Evolutionary conservation across 2,329 filamentous ascomycete species (phyloP), one percentile per base, ranked within the genome.

Genomic region (Aspergillus sp.): DNA sequence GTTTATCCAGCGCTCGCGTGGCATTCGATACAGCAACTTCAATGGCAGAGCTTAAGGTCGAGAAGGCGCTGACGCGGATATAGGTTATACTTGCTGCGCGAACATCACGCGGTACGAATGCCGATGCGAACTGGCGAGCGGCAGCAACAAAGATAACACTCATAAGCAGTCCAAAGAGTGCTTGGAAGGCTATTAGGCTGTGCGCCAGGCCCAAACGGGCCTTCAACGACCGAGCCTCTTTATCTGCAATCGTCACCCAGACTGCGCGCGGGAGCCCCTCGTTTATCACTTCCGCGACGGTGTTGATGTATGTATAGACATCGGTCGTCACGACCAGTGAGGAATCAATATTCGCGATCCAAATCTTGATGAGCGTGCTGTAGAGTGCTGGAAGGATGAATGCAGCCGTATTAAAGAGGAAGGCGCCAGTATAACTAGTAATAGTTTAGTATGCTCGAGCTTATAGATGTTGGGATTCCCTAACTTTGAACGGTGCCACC

Each of bases 361-460:
- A 90, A 7, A 63, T 32, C 54, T 89, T 89, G 45, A 81, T 81
- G 0, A 90, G 77, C 0, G 87, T 90, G 31, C 71, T 69, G 62
- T 89, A 89, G 0, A 90, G 72, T 0, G 86, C 86, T 1, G 85
- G 87, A 0, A 89, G 78, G 2, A 84, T 65, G 65, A 89, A 88
- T 1, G 85, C 76, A 44, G 67, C 75, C 9, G 84, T 51, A 61
- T 89, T 89, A 73, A 88, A 86, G 13, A 81, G 49, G 0, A 89
- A 71, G 0, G 84, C 81, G 0, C 84, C 84, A 0, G 63, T 55
- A 62, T 86, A 88, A 34, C 73, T 75, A 41, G 14, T 19, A n/a
- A 50, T 3, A 10, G 13, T 17, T 23, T 4, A 6, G 13, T 16
- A 34, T 43, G 14, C 29, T 9, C 25, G 5, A 34, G 17, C n/a